phyloP scores from a whole-genome alignment of 257 asterid species.

The Solanum tarijense region DNA sequence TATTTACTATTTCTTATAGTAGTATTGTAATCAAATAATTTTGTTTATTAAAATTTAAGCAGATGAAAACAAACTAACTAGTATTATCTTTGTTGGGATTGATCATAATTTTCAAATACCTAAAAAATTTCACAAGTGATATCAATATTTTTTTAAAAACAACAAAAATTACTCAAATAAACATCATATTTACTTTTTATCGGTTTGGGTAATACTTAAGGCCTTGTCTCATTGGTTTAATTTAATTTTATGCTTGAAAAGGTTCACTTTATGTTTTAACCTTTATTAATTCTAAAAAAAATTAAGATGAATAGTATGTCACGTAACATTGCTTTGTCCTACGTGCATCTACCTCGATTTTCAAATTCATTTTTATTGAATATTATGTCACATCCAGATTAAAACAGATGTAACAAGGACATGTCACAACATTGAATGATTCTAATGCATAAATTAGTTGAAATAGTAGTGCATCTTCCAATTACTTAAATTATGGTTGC shows the following conservation, averaged over 20 bases:
- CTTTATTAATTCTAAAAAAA: no score
- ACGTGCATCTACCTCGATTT: neutral
- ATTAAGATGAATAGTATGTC: neutral
- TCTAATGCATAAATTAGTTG: neutral
- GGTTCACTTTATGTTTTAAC: no score
- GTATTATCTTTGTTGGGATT: neutral
- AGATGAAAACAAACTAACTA: rapidly evolving
- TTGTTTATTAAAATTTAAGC: neutral
- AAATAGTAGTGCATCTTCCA: neutral
- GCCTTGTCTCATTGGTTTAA: neutral
- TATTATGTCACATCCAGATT: neutral
- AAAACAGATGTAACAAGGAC: neutral
- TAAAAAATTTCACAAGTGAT: neutral
- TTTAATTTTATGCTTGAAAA: neutral
- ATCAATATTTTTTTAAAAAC: no score
- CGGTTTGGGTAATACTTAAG: no score
- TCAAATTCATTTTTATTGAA: neutral
- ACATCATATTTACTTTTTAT: neutral
- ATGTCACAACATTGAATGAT: neutral
- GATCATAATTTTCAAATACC: neutral
- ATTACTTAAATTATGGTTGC: neutral
- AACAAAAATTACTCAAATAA: no score
- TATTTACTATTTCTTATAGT: no score
- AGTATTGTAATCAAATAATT: no score
- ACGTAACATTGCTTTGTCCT: neutral